phyloP scores from a whole-genome alignment of 345 rosid species.

The Limnanthes douglasii region DNA sequence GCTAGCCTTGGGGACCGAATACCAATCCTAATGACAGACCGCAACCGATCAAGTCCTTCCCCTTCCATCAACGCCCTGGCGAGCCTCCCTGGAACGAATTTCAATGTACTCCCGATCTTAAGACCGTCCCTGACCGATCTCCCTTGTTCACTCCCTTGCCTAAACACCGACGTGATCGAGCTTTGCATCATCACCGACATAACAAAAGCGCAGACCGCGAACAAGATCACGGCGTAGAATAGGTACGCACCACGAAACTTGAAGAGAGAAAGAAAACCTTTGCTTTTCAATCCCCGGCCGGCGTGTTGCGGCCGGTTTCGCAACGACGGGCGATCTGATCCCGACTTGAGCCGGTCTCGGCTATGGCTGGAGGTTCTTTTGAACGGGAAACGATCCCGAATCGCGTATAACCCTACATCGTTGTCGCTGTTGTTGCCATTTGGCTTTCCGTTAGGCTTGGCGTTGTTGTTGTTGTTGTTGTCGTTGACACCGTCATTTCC shows the following conservation, averaged over 20 bases:
- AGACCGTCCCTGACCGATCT: conserved; percentile 24
- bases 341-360: conserved; percentile 23
- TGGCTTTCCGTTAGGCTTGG: conserved; percentile 12
- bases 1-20: conserved; percentile 78
- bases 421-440: conserved; percentile 9
- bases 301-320: conserved; percentile 24
- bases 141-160: conserved; percentile 33
- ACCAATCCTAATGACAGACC: conserved; percentile 41
- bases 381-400: conserved; percentile 54
- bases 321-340: conserved; percentile 25
- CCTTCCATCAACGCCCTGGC: conserved; percentile 22
- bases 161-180: conserved; percentile 43
- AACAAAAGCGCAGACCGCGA: conserved; percentile 55
- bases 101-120: conserved; percentile 49
- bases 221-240: conserved; percentile 37
- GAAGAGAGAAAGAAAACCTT: conserved; percentile 29
- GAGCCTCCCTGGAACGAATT: conserved; percentile 27
- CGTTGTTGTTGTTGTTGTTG: conserved; percentile 2
- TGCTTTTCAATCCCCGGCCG: conserved; percentile 31
- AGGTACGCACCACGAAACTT: conserved; percentile 50
- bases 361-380: conserved; percentile 32
- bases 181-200: conserved; percentile 69
- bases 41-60: conserved; percentile 36
- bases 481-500: conserved; percentile 15
- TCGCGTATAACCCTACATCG: conserved; percentile 23